Evolutionary conservation across 352 stramenopile species (phyloP), one percentile per base, ranked within the genome.

Genomic region (Nothophytophthora sp.): DNA sequence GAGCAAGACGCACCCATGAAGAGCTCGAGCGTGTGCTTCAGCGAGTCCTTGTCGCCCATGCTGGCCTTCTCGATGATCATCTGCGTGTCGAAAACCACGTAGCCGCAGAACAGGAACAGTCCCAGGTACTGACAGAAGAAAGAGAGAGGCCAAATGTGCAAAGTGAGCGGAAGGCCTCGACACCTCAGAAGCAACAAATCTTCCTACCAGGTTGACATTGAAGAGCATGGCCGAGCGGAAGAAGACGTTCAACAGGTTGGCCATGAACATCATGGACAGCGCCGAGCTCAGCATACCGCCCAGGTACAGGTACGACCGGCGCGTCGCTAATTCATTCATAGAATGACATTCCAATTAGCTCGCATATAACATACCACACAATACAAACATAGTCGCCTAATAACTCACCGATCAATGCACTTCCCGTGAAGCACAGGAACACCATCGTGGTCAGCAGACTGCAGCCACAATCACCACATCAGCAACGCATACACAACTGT

Each of bases 21-120:
- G 19, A 97, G 82, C 44, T 89, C 70, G 22, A 92, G 64, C 29
- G 88, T 85, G 67, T 96, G 85, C 48, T 71, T 74, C 41, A 94
- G 67, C 52, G 86, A 76, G 70, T 97, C 86, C 55, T 87, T 87
- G 75, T 92, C 79, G 19, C 86, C 88, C 44, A 78, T 56, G 28
- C 60, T 76, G 20, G 82, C 86, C 63, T 92, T 92, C 67, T 95
- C 86, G 51, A 97, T 90, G 62, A 97, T 95, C 59, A 97, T 86
- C 56, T 97, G 88, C 50, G 86, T 96, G 75, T 97, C 88, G 36
- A 94, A 93, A 33, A 96, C 60, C 37, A 97, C 84, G 64, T 95
- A 97, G 36, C 78, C 85, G 62, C 81, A 94, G 50, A 97, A 97
- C 38, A 95, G 50, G 44, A 88, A 75, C 23, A 97, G 81, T n/a